These are phyloP conservation scores for Aspergillus baeticus DNA, from an alignment of 495 filamentous ascomycete genomes.

Conservation along the genomic window DNA sequence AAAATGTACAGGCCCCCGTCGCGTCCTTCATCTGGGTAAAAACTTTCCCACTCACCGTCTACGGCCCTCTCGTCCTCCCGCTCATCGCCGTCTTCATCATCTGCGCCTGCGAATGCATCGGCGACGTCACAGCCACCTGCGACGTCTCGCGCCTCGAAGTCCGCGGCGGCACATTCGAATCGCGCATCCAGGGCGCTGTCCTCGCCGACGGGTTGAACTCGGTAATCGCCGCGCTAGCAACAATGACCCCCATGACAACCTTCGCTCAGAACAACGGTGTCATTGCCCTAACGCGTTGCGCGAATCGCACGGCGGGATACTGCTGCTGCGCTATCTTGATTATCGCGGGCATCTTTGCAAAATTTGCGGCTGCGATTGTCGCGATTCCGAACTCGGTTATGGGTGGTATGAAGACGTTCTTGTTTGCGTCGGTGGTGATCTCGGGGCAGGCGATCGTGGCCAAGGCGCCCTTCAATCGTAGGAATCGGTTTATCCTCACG, in stretches of 20 bases:
- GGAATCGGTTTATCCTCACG: constrained; percentile 86
- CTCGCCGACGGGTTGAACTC: constrained; percentile 74
- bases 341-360: constrained; percentile 86
- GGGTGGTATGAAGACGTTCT: constrained; percentile 91
- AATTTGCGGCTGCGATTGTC: constrained; percentile 83
- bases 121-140: constrained; percentile 57
- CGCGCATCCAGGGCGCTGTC: constrained; percentile 86
- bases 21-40: constrained; percentile 89
- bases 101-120: constrained; percentile 85
- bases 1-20: constrained; percentile 48
- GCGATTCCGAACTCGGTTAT: constrained; percentile 78
- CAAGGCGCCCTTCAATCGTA: constrained; percentile 74
- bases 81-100: constrained; percentile 85
- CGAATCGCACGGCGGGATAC: constrained; percentile 84
- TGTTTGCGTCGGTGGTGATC: constrained; percentile 80
- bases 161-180: constrained; percentile 77
- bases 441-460: constrained; percentile 83
- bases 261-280: constrained; percentile 92
- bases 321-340: constrained; percentile 74
- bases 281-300: constrained; percentile 84
- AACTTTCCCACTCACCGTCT: constrained; percentile 78
- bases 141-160: constrained; percentile 86
- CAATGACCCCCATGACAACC: constrained; percentile 80
- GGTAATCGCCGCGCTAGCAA: constrained; percentile 74
- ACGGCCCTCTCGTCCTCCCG: constrained; percentile 81